These are phyloP conservation scores for Moniliophthora roreri DNA, from an alignment of 1,284 basidiomycete species.

Conservation along the genomic window DNA sequence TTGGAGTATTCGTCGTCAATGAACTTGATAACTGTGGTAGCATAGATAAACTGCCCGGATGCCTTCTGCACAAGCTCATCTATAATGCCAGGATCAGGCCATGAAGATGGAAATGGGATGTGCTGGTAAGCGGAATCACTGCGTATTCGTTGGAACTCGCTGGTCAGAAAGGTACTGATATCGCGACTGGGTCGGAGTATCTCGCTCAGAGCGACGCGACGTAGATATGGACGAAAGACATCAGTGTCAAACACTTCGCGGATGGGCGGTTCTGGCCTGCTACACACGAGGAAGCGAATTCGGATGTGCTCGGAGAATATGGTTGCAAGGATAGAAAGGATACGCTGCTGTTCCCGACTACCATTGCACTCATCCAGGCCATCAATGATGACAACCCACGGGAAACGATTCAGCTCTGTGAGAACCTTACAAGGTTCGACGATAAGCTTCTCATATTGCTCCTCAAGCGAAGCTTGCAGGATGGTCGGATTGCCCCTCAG, in stretches of 20 bases:
- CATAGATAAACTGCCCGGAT: conserved; percentile 13
- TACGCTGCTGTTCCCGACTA: neutral
- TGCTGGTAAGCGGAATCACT: neutral
- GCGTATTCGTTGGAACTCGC: neutral
- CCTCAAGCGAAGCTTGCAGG: neutral
- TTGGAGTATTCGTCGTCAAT: conserved; percentile 1
- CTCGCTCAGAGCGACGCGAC: neutral
- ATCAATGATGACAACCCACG: neutral
- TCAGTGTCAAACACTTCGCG: neutral
- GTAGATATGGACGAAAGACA: neutral
- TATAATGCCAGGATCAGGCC: conserved; percentile 7
- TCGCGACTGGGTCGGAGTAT: neutral
- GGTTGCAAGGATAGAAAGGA: neutral
- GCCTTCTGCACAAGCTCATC: conserved; percentile 5
- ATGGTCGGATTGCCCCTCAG: neutral
- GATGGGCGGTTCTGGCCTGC: neutral
- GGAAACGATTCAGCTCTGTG: no score
- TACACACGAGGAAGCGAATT: neutral
- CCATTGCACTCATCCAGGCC: neutral
- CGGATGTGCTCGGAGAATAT: neutral
- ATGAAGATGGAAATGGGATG: conserved; percentile 3
- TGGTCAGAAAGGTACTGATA: neutral
- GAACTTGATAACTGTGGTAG: conserved; percentile 12
- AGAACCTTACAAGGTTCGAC: neutral
- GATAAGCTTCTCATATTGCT: neutral